Evolutionary conservation across 208 protist species (phyloP).

Genomic region (Acanthamoeba castellanii): DNA sequence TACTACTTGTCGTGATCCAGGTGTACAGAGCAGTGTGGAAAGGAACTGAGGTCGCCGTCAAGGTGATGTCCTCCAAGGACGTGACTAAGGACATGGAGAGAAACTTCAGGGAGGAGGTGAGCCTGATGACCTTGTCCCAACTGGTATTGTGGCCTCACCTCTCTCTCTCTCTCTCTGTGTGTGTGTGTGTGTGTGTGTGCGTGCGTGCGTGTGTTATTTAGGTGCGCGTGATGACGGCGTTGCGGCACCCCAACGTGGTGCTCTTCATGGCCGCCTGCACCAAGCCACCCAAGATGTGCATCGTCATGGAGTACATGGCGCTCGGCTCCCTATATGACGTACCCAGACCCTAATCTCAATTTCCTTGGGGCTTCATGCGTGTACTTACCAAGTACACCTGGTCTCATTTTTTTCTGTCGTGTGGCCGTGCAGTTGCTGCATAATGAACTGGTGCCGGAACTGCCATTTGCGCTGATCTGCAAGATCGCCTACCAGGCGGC

Average conservation of each 20-base stretch:
- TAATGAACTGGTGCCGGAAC: conserved; percentile 1
- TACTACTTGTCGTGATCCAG: neutral
- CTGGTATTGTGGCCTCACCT: neutral
- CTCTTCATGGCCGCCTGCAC: conserved; percentile 78
- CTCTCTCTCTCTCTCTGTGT: fast-evolving
- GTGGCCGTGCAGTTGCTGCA: neutral
- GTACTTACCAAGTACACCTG: neutral
- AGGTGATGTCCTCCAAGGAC: neutral
- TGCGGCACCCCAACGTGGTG: conserved; percentile 83
- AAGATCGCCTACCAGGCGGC: conserved; percentile 50
- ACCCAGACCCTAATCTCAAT: neutral
- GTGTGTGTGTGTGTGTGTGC: no score
- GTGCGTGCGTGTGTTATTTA: neutral
- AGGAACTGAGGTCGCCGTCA: conserved; percentile 73
- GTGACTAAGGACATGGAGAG: conserved; percentile 73
- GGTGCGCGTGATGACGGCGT: conserved; percentile 76
- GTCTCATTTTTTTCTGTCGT: neutral
- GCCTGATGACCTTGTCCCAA: no score
- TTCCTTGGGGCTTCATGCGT: no score
- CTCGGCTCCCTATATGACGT: conserved; percentile 45
- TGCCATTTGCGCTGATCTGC: neutral
- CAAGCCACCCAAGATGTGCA: conserved; percentile 62
- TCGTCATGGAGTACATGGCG: conserved; percentile 44
- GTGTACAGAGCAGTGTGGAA: conserved; percentile 50
- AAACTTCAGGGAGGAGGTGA: conserved; percentile 80